phyloP scores from a whole-genome alignment of 768 basidiomycete species.

The Postia placenta region DNA sequence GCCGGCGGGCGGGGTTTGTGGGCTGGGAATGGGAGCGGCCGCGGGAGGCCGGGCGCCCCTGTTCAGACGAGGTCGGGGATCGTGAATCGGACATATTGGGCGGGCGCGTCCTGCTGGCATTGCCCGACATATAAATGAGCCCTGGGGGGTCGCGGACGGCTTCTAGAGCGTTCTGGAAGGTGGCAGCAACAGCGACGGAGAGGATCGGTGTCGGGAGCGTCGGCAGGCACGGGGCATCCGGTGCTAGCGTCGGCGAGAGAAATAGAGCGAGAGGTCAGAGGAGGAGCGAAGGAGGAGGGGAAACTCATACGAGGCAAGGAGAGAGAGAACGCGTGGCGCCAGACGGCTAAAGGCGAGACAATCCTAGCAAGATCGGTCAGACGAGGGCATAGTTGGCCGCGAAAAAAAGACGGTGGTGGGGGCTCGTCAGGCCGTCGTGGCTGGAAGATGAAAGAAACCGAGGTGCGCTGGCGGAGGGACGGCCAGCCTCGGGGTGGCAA shows the following conservation, averaged over 20 bases:
- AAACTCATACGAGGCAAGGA: slow-evolving; percentile 10
- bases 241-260: slow-evolving; percentile 3
- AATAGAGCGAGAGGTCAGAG: slow-evolving; percentile 3
- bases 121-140: slow-evolving; percentile 13
- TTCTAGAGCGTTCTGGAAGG: slow-evolving; percentile 20
- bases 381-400: slow-evolving; percentile 15
- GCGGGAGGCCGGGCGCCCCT: slow-evolving; percentile 14
- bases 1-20: slow-evolving; percentile 18
- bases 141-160: slow-evolving; percentile 12
- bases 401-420: slow-evolving; percentile 7
- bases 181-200: slow-evolving; percentile 6
- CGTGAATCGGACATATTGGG: slow-evolving; percentile 21
- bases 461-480: slow-evolving; percentile 2
- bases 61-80: slow-evolving; percentile 13
- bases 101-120: slow-evolving; percentile 10
- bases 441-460: neutral
- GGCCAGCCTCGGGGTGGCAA: slow-evolving; percentile 12
- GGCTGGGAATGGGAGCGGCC: slow-evolving; percentile 14
- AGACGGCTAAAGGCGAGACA: slow-evolving; percentile 14
- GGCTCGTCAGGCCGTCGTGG: neutral
- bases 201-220: slow-evolving; percentile 8
- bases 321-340: too few species aligned
- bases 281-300: slow-evolving; percentile 1
- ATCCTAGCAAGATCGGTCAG: slow-evolving; percentile 15
- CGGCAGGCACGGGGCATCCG: slow-evolving; percentile 15